Percentiles rank a stretch among this genome's conserved stretches.
Evolutionary conservation across 2,329 filamentous ascomycete species (phyloP).

Genomic region (Dothistroma pini): DNA sequence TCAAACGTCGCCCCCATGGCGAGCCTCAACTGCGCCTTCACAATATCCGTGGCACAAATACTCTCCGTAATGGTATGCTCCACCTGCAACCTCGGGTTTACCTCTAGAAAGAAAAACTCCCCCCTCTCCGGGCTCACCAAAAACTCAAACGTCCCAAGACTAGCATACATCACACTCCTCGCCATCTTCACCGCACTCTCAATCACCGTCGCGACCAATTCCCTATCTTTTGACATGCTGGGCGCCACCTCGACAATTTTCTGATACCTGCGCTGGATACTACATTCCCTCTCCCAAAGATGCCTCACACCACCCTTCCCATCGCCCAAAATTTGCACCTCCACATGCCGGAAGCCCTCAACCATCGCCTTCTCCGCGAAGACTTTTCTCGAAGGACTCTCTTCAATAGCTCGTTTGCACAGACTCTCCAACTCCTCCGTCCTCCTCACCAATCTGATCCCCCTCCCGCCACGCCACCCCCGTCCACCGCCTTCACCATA

Average conservation of each 20-base stretch:
- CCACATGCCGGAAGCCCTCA: conserved; percentile 58
- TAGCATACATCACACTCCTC: conserved; percentile 50
- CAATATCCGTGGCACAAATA: conserved; percentile 53
- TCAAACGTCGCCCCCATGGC: conserved; percentile 48
- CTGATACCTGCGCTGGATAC: conserved; percentile 58
- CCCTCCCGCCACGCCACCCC: conserved; percentile 59
- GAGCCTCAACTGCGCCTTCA: conserved; percentile 53
- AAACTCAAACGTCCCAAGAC: conserved; percentile 63
- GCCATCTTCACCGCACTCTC: conserved; percentile 54
- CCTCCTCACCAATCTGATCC: conserved; percentile 53
- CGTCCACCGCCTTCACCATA: conserved; percentile 64
- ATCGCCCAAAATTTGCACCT: conserved; percentile 60
- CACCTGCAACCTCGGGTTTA: conserved; percentile 59
- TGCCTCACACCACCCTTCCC: conserved; percentile 51
- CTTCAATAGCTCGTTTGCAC: conserved; percentile 51
- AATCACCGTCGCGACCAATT: conserved; percentile 49
- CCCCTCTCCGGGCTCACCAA: conserved; percentile 49
- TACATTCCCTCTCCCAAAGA: conserved; percentile 60
- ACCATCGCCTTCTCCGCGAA: conserved; percentile 62
- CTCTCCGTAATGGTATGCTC: conserved; percentile 61
- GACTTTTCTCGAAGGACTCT: conserved; percentile 56
- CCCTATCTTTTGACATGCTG: conserved; percentile 47
- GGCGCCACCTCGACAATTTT: conserved; percentile 60
- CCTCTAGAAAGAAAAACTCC: conserved; percentile 58
- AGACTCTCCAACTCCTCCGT: conserved; percentile 45